Conservation (phyloP, 2,329 filamentous ascomycete species). For the Pseudogymnoascus sp. region DNA sequence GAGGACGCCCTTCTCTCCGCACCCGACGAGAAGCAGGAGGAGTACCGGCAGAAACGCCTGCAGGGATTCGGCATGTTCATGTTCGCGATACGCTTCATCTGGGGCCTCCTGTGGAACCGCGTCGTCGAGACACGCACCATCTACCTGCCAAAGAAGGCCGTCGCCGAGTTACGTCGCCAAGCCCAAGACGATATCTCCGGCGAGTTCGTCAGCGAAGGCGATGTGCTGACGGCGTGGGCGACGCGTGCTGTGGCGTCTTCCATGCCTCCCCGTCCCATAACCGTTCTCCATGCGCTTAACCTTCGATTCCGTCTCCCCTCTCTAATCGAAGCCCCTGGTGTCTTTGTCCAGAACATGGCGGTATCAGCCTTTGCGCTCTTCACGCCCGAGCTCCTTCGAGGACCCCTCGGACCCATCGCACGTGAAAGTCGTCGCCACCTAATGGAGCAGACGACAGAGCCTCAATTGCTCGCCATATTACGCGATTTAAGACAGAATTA, state of each 20-base stretch:
- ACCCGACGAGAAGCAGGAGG: conserved; percentile 21
- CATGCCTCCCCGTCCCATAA: conserved; percentile 26
- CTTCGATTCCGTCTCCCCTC: conserved; percentile 26
- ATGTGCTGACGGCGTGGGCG: conserved; percentile 37
- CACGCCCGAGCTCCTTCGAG: conserved; percentile 19
- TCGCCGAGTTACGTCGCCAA: conserved; percentile 26
- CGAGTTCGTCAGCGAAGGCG: conserved; percentile 37
- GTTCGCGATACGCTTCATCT: conserved; percentile 30
- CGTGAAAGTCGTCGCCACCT: conserved; percentile 27
- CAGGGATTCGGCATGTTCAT: conserved; percentile 23
- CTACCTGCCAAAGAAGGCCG: conserved; percentile 30
- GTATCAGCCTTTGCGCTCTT: conserved; percentile 23
- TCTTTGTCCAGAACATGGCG: conserved; percentile 23
- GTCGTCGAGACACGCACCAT: conserved; percentile 30
- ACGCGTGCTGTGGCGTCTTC: conserved; percentile 22
- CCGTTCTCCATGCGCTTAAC: conserved; percentile 34
- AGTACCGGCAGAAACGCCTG: conserved; percentile 23
- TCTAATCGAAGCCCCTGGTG: conserved; percentile 23
- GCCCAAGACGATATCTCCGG: conserved; percentile 26
- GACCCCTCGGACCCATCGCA: conserved; percentile 25
- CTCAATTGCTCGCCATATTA: conserved; percentile 31
- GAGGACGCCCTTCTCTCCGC: conserved; percentile 29
- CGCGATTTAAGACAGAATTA: conserved; percentile 19
- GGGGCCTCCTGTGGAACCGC: conserved; percentile 27
- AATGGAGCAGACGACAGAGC: conserved; percentile 28